These are phyloP conservation scores for Conringia planisiliqua DNA, from an alignment of 345 rosid species.

Conservation along the genomic window DNA sequence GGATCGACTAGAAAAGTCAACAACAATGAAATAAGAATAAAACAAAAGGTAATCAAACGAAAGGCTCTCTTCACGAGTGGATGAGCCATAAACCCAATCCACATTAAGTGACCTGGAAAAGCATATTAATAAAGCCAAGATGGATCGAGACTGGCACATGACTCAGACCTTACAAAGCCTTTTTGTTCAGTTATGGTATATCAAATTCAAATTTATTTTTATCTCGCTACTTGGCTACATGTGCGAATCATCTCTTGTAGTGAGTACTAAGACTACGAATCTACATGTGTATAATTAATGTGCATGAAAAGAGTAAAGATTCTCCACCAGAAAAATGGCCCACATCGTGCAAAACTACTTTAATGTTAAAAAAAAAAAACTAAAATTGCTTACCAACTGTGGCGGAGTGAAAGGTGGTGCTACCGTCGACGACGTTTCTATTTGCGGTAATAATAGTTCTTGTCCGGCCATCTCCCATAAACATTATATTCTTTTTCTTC, in stretches of 20 bases:
- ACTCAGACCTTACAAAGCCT: neutral
- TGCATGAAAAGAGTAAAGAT: slow-evolving; percentile 5
- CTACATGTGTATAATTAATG: slow-evolving; percentile 21
- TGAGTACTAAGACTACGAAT: slow-evolving; percentile 13
- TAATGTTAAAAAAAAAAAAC: neutral
- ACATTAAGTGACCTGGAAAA: slow-evolving; percentile 8
- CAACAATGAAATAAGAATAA: neutral
- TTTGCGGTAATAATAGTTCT: slow-evolving; percentile 70
- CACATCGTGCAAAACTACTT: neutral
- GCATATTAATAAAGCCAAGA: slow-evolving; percentile 20
- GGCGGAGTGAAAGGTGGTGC: slow-evolving; percentile 86
- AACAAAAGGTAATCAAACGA: neutral
- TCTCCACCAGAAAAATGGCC: slow-evolving; percentile 7
- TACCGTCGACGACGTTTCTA: slow-evolving; percentile 76
- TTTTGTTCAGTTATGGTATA: slow-evolving; percentile 3
- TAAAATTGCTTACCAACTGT: slow-evolving; percentile 63
- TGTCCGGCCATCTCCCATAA: slow-evolving; percentile 81
- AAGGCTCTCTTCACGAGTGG: slow-evolving; percentile 26
- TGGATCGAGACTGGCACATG: slow-evolving; percentile 9
- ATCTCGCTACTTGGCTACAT: slow-evolving; percentile 1
- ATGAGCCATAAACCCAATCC: slow-evolving; percentile 13
- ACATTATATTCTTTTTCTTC: slow-evolving; percentile 62
- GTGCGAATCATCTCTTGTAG: neutral
- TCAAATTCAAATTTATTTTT: neutral
- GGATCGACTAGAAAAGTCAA: slow-evolving; percentile 12